Conservation (phyloP, 192 early-diverging fungal genomes). For the Oehlia diaphana region DNA sequence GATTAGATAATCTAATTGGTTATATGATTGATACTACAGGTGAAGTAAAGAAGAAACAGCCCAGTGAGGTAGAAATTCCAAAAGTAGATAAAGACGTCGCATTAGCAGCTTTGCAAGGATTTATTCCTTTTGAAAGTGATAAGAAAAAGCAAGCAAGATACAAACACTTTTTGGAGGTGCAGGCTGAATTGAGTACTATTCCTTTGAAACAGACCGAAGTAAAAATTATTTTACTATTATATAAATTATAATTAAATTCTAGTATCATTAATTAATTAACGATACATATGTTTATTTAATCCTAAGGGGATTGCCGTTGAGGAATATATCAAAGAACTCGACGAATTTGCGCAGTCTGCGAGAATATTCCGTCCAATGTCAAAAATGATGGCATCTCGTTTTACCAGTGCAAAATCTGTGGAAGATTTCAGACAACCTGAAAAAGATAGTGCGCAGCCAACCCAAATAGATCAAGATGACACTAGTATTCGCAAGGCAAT, state of each 20-base stretch:
- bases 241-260: too few relatives aligned
- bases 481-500: not conserved
- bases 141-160: slow-evolving; percentile 74
- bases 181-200: slow-evolving; percentile 50
- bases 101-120: slow-evolving; percentile 68
- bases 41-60: not conserved
- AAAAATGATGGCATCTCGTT: slow-evolving; percentile 68
- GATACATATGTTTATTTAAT: not conserved
- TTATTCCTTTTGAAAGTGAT: slow-evolving; percentile 76
- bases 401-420: slow-evolving; percentile 52
- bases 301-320: slow-evolving; percentile 42
- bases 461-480: not conserved
- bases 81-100: slow-evolving; percentile 68
- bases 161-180: slow-evolving; percentile 63
- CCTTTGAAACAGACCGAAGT: slow-evolving; percentile 19
- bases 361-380: slow-evolving; percentile 73
- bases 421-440: slow-evolving; percentile 38
- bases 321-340: slow-evolving; percentile 57
- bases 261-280: too few relatives aligned
- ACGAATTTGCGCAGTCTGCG: slow-evolving; percentile 78
- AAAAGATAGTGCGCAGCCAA: slow-evolving; percentile 32
- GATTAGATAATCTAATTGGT: slow-evolving; percentile 55
- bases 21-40: slow-evolving; percentile 40
- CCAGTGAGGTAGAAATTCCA: slow-evolving; percentile 38
- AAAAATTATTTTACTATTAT: not conserved